Evolutionary conservation across 345 rosid genomes (phyloP), one percentile per base, ranked within the genome.

Genomic region (Gynandropsis gynandra): DNA sequence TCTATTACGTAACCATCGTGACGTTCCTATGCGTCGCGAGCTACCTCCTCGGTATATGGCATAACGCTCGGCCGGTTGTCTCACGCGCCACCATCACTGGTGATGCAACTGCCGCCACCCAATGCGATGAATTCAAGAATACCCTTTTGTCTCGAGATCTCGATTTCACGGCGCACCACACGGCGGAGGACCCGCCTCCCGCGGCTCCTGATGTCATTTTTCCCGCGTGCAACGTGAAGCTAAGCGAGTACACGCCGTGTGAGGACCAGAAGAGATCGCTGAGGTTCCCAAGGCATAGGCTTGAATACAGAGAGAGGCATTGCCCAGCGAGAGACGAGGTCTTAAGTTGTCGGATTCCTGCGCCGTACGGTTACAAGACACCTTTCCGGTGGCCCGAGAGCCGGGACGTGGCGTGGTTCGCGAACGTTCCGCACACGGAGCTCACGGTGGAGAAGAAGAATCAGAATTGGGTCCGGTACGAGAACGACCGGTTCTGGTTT

Each of bases 381-480:
- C 98, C 96, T 12, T 87, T 92, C 42, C 52, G 58, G 52, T 92
- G 98, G 98, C 98, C 98, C 54, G 72, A 68, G 66, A 87, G 98
- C 31, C 74, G 96, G 24, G 87, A 74, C n/a, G 66, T 42, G 15
- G 95, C 75, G 2, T 92, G 98, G 98, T 92, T 76, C 42, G 84
- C 86, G 8, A 87, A 92, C 57, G 95, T 82, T 20, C 98, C 98
- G 2, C 98, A 92, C 36, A 82, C 78, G 62, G 85, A 85, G 59
- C 63, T 92, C 65, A 80, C 84, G 4, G 80, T 85, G 8, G 98
- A 87, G 85, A 92, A 92, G 42, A 77, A 74, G 75, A 72, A 72
- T 7, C 98, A 92, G 79, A 92, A 92, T 40, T 92, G 98, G 96
- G 77, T 92, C 37, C 74, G 56, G 42, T 75, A 69, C 11, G 76